Percentiles rank a stretch among this genome's conserved stretches.
Conservation (phyloP, 1,139 yeast genomes). For the Saccharomycopsis phalli region DNA sequence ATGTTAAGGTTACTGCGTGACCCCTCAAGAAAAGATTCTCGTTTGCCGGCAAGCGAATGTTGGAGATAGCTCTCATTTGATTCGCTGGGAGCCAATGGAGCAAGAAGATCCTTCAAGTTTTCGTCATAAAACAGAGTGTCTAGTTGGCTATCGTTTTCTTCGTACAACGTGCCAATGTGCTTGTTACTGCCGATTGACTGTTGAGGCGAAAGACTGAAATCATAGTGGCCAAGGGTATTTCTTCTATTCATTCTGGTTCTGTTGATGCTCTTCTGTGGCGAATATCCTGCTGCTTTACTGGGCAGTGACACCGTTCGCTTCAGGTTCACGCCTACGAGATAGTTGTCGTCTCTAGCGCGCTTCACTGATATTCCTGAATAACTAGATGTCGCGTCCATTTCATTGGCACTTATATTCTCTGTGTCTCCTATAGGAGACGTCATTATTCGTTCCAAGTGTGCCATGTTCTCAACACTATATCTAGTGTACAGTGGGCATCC, state of each 20-base stretch:
- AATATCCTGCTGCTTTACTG: neutral
- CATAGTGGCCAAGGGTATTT: conserved; percentile 7
- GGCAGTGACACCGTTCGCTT: conserved; percentile 15
- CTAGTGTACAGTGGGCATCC: no score
- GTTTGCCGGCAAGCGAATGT: neutral
- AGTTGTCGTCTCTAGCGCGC: conserved; percentile 10
- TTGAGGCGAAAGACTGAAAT: conserved; percentile 1
- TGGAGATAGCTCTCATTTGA: neutral
- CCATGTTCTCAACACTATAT: no score
- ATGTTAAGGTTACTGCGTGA: neutral
- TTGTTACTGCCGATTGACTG: neutral
- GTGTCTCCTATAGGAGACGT: neutral
- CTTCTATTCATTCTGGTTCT: conserved; percentile 3
- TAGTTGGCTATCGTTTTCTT: neutral
- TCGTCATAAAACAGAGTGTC: neutral
- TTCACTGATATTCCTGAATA: conserved; percentile 2
- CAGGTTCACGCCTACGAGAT: conserved; percentile 2
- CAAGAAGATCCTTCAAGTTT: neutral
- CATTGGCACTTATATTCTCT: neutral
- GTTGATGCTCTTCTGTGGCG: neutral
- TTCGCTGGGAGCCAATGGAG: neutral
- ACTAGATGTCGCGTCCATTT: neutral
- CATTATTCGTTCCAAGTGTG: neutral
- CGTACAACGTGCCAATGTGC: neutral
- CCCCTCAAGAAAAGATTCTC: neutral